Percentiles rank a stretch among this genome's conserved stretches.
These are phyloP conservation scores for Coemansia sp. DNA, from an alignment of 192 early-diverging fungal species.

Conservation along the genomic window DNA sequence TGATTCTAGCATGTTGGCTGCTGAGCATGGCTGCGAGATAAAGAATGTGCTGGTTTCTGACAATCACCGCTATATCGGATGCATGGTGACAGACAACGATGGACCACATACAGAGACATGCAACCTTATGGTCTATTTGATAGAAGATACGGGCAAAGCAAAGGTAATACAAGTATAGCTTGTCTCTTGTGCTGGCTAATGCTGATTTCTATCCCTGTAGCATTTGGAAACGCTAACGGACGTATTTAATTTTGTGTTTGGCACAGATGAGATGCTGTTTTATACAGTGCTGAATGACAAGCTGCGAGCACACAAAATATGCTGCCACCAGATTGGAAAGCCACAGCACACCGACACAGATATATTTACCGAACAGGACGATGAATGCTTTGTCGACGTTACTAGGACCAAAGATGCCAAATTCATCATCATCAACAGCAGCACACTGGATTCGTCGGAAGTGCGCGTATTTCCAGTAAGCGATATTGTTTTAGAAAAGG, in stretches of 20 bases:
- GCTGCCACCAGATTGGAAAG: constrained; percentile 24
- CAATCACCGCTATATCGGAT: constrained; percentile 31
- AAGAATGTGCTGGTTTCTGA: constrained; percentile 43
- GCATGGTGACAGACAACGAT: constrained; percentile 14
- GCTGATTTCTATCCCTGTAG: constrained; percentile 13
- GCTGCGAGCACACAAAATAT: constrained; percentile 62
- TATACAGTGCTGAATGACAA: constrained; percentile 71
- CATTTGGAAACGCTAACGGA: constrained; percentile 43
- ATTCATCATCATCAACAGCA: constrained; percentile 68
- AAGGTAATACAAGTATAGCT: constrained; percentile 16
- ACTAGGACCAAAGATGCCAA: constrained; percentile 69
- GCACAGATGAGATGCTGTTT: constrained; percentile 55
- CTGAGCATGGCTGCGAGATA: constrained; percentile 15
- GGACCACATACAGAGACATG: constrained; percentile 25
- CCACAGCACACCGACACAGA: constrained; percentile 20
- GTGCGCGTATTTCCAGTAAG: constrained; percentile 54
- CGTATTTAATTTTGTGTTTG: constrained; percentile 68
- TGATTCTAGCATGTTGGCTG: constrained; percentile 17
- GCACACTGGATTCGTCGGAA: constrained; percentile 70
- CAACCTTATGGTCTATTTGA: constrained; percentile 26
- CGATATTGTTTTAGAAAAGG: background rate
- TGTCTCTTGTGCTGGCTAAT: background rate
- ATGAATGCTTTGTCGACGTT: constrained; percentile 73
- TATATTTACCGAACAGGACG: constrained; percentile 63
- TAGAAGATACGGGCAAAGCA: constrained; percentile 6